Conservation (phyloP, 1,284 basidiomycete species). For the Volvariella volvacea region DNA sequence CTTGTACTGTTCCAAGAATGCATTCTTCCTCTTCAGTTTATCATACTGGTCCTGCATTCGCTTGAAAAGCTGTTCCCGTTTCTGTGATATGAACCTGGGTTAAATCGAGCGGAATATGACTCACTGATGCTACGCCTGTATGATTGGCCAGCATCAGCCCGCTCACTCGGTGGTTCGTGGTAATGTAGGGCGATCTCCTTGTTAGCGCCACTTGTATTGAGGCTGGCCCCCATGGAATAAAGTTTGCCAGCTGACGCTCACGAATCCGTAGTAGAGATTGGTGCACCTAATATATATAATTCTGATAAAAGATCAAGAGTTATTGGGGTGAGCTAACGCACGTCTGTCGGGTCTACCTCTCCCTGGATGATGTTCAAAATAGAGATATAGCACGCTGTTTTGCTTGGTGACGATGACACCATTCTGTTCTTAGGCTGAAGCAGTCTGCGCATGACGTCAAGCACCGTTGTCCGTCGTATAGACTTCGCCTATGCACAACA, state of each 20-base stretch:
- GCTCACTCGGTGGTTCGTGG: slow-evolving; percentile 87
- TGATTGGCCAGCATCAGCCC: slow-evolving; percentile 99
- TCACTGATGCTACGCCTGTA: slow-evolving; percentile 90
- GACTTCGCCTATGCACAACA: slow-evolving; percentile 67
- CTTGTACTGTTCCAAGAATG: slow-evolving; percentile 97
- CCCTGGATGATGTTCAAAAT: slow-evolving; percentile 99
- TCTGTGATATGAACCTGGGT: slow-evolving; percentile 1
- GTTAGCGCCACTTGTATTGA: slow-evolving; percentile 97
- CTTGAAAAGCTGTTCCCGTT: slow-evolving; percentile 94
- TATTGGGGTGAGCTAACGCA: slow-evolving; percentile 27
- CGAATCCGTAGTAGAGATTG: slow-evolving; percentile 96
- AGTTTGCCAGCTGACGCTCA: slow-evolving; percentile 93
- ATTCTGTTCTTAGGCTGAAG: slow-evolving; percentile 98
- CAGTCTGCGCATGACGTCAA: slow-evolving; percentile 97
- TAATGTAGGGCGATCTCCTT: slow-evolving; percentile 84
- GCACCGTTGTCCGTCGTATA: slow-evolving; percentile 88
- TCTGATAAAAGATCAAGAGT: slow-evolving; percentile 2
- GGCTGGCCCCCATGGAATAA: slow-evolving; percentile 99
- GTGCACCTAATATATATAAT: slow-evolving; percentile 60
- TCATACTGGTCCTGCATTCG: slow-evolving; percentile 97
- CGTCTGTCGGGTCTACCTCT: slow-evolving; percentile 97
- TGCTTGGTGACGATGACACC: slow-evolving; percentile 91
- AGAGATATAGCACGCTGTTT: slow-evolving; percentile 93
- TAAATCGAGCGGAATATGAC: slow-evolving; percentile 23
- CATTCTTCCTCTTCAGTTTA: slow-evolving; percentile 81